These are phyloP conservation scores for Chaetomiaceae sp. DNA, from an alignment of 2,329 filamentous ascomycete genomes.

Conservation along the genomic window DNA sequence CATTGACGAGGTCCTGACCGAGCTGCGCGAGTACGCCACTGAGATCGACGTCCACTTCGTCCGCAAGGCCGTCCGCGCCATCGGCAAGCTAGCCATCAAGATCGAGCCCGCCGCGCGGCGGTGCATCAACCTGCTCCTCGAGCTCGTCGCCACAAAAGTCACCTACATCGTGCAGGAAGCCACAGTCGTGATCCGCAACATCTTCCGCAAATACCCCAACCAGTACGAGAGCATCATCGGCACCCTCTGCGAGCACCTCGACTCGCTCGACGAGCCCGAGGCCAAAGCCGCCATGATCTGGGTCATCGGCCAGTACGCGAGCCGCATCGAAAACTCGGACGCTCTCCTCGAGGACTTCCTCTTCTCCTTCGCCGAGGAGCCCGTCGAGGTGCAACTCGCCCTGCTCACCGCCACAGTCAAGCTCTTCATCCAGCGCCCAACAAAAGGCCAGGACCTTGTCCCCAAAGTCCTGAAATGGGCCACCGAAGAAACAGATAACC, in stretches of 20 bases:
- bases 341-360: slow-evolving; percentile 91
- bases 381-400: slow-evolving; percentile 91
- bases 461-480: slow-evolving; percentile 97
- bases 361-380: slow-evolving; percentile 89
- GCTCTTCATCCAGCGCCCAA: slow-evolving; percentile 93
- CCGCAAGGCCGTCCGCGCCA: slow-evolving; percentile 92
- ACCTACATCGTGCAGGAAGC: slow-evolving; percentile 99
- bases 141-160: slow-evolving; percentile 94
- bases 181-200: slow-evolving; percentile 97
- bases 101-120: slow-evolving; percentile 88
- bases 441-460: slow-evolving; percentile 87
- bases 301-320: slow-evolving; percentile 98
- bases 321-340: slow-evolving; percentile 95
- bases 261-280: slow-evolving; percentile 94
- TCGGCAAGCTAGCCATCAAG: slow-evolving; percentile 97
- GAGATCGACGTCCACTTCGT: slow-evolving; percentile 99
- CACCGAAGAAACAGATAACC: slow-evolving; percentile 98
- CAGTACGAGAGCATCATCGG: slow-evolving; percentile 98
- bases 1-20: slow-evolving; percentile 90
- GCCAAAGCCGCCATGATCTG: slow-evolving; percentile 98
- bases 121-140: slow-evolving; percentile 89
- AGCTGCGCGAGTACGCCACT: slow-evolving; percentile 92
- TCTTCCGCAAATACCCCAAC: slow-evolving; percentile 98
- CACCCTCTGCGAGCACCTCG: slow-evolving; percentile 90
- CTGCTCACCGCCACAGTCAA: slow-evolving; percentile 95